A percentile compares a stretch with the other conserved stretches of the same genome.
Evolutionary conservation across 2,329 filamentous ascomycete genomes (phyloP).

Genomic region (Colletotrichum phormii): DNA sequence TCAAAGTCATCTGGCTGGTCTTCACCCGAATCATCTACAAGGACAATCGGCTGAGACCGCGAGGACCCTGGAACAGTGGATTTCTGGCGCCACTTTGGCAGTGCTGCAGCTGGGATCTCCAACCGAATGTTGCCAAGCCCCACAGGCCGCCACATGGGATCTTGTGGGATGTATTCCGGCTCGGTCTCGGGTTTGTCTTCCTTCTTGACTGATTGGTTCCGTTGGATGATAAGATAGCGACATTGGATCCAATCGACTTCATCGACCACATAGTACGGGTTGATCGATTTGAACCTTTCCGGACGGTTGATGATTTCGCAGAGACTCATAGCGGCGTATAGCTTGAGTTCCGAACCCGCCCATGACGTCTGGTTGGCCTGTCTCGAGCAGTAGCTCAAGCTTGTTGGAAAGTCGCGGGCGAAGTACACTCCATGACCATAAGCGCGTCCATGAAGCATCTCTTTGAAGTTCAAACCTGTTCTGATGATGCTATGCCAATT

Average conservation of each 20-base stretch:
- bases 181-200: background rate
- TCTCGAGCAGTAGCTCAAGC: constrained; percentile 58
- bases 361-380: constrained; percentile 61
- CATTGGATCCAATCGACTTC: constrained; percentile 90
- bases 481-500: constrained; percentile 96
- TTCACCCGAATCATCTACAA: background rate
- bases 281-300: constrained; percentile 63
- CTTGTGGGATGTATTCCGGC: constrained; percentile 43
- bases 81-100: constrained; percentile 36
- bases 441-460: constrained; percentile 72
- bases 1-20: constrained; percentile 38
- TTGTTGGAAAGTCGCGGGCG: constrained; percentile 68
- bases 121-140: constrained; percentile 17
- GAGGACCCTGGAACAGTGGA: constrained; percentile 2
- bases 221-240: constrained; percentile 77
- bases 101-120: constrained; percentile 44
- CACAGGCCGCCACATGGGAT: constrained; percentile 35
- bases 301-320: constrained; percentile 89
- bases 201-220: background rate
- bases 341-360: constrained; percentile 74
- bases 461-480: constrained; percentile 80
- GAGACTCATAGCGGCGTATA: constrained; percentile 73
- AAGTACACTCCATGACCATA: constrained; percentile 88
- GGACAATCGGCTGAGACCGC: background rate
- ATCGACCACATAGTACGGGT: constrained; percentile 77